A percentile compares a stretch with the other conserved stretches of the same genome.
Conservation (phyloP, 2,329 filamentous ascomycete genomes). For the Fusarium nygamai region DNA sequence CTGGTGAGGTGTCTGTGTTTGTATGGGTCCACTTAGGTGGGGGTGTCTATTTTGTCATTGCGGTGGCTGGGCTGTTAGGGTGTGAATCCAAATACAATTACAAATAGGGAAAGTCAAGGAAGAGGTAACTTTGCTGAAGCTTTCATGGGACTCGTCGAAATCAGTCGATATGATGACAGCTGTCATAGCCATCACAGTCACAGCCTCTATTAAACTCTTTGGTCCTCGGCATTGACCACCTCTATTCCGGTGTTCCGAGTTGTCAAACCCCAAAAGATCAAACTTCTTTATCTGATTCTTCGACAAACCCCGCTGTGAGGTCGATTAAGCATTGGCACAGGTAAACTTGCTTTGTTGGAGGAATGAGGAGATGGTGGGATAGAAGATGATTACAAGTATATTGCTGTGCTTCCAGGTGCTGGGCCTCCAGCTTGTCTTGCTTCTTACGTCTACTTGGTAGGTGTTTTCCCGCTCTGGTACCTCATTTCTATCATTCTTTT, state of each 20-base stretch:
- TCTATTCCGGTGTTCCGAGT: constrained; percentile 7
- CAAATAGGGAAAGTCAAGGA: not conserved
- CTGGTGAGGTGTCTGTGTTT: not conserved
- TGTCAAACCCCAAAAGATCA: constrained; percentile 1
- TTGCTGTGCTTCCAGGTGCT: not conserved
- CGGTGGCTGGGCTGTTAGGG: not conserved
- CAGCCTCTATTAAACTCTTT: not conserved
- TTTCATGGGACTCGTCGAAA: not conserved
- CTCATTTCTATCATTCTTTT: not conserved
- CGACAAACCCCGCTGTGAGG: constrained; percentile 8
- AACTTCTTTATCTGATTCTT: constrained; percentile 29
- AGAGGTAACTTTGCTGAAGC: not conserved
- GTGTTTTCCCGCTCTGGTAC: not conserved
- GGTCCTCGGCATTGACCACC: not conserved
- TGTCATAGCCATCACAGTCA: not conserved
- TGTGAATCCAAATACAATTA: not conserved
- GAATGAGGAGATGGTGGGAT: constrained; percentile 24
- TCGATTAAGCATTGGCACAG: not conserved
- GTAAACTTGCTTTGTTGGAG: not conserved
- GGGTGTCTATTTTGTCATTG: not conserved
- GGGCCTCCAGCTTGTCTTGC: constrained; percentile 2
- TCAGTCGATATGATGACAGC: not conserved
- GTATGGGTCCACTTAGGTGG: not conserved
- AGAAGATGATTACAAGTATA: not conserved
- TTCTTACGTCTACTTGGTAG: constrained; percentile 1